Base-by-base conservation (phyloP, 257 asterid species). In the Rehmannia glutinosa region DNA sequence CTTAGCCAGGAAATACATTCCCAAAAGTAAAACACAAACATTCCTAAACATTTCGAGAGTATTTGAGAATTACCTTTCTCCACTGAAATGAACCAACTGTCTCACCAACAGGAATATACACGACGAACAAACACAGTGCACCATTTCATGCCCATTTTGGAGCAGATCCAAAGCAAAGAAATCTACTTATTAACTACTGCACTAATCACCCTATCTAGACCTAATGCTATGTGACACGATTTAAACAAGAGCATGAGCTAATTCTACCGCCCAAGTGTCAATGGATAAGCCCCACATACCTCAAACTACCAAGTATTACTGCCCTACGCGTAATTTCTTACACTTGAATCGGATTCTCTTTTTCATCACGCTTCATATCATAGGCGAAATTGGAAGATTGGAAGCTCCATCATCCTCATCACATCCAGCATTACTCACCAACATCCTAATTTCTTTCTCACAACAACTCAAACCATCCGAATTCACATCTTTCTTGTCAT, bases 31-130 rank as follows among this genome's bases (percentile, higher is more conserved):
- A 41, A 32, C 69, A 23, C 2, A 20, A 30, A 61, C 61, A 69
- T 71, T 69, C 77, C 82, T 62, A 69, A 56, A 75, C 71, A 78
- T 55, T 72, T 75, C 2, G 66, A 71, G 64, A 69, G 77, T 70
- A 71, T 75, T 71, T 56, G 72, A 77, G 76, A 73, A 75, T 65
- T 73, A 79, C 78, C 81, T 74, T 68, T 76, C 80, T 79, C 76
- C 74, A 54, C 41, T 15, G 69, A 72, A 54, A 71, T 36, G 59
- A 64, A 53, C 75, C 41, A 8, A 3, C 75, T 68, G 59, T 64
- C 72, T 38, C 73, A 45, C 75, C 73, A 77, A 81, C 73, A 72
- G 75, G 84, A 80, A 84, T 82, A 77, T 83, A 87, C 86, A 84
- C 72, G 80, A 72, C 71, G 71, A 71, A 73, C 30, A 17, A n/a